Percentiles rank a stretch among this genome's conserved stretches.
phyloP scores from a whole-genome alignment of 108 stramenopile genomes.

The Cyclotella cryptica region DNA sequence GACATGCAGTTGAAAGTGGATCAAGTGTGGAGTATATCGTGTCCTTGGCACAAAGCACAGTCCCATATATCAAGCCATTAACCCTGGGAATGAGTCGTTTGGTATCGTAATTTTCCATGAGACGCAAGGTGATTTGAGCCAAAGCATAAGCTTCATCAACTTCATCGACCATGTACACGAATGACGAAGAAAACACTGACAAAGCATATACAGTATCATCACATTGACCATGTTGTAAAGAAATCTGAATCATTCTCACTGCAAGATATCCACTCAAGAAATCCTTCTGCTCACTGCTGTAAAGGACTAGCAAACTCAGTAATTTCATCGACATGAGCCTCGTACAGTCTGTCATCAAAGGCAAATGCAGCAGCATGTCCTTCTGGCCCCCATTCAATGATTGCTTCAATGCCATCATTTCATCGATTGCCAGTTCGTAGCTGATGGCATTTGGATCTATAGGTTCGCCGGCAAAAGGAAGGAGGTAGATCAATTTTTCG shows the following conservation, averaged over 20 bases:
- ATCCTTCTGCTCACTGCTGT: conserved; percentile 17
- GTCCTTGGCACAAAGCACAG: conserved; percentile 12
- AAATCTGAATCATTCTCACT: conserved; percentile 26
- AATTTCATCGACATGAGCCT: conserved; percentile 25
- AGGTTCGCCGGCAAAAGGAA: conserved; percentile 7
- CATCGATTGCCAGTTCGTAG: conserved; percentile 14
- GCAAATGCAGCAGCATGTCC: conserved; percentile 6
- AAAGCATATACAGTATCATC: conserved; percentile 33
- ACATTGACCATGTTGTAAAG: conserved; percentile 33
- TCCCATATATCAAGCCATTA: conserved; percentile 23
- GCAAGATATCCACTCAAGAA: conserved; percentile 27
- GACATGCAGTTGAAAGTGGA: conserved; percentile 29
- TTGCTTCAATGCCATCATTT: conserved; percentile 9
- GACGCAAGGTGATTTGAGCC: conserved; percentile 1
- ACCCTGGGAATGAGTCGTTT: conserved; percentile 19
- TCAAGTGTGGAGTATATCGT: conserved; percentile 9
- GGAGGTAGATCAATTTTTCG: conserved; percentile 13
- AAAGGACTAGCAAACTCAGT: conserved; percentile 18
- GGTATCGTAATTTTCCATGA: conserved; percentile 9
- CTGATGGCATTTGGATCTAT: conserved; percentile 8
- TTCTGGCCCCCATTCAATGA: conserved; percentile 18
- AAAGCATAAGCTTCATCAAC: conserved; percentile 22
- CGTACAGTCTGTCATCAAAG: conserved; percentile 26
- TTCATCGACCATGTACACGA: conserved; percentile 10
- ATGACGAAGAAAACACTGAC: conserved; percentile 8